Base-by-base conservation (phyloP, 108 stramenopile species). In the Stephanodiscus triporus region DNA sequence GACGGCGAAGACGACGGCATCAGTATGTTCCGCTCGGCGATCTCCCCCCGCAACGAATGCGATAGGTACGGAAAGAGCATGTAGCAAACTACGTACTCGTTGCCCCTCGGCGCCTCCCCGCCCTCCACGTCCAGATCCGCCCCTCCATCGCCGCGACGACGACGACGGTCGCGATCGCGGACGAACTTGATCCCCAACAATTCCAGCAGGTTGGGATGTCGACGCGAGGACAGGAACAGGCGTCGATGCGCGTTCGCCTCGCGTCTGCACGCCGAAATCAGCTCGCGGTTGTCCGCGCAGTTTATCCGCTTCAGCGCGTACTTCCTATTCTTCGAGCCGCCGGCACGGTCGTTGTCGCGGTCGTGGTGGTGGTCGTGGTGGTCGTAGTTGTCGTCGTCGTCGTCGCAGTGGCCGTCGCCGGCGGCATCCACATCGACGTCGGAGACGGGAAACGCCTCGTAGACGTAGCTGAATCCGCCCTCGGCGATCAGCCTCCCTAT, bases 251-350 rank as follows among this genome's bases (percentile, higher is more conserved):
- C 84, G 9, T 75, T 75, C 36, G 85, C 88, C 87, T 95, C 93
- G n/a, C 81, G 51, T 27, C 70, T 63, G 72, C 91, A 92, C 1
- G 74, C 66, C 61, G 83, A 79, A 10, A 86, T 26, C 8, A 83
- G 55, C 58, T 95, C 91, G 6, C 49, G 51, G 66, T 92, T 89
- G 14, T 55, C 60, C 19, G 65, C 3, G 54, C 84, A 86, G 19
- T 78, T 81, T 37, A 91, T 89, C 45, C 88, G 87, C 72, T 95
- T 95, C 58, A 95, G 77, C 14, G 84, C 91, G 68, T 87, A 89
- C n/a, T 32, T 51, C 8, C 7, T n/a, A n/a, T n/a, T 40, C 9
- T 22, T 34, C 7, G 30, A n/a, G 26, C 38, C n/a, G 14, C n/a
- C 30, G n/a, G 30, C 32, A 47, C 51, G 62, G 55, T 48, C 45